Percentiles rank a stretch among this genome's conserved stretches.
Conservation (phyloP, 2,329 filamentous ascomycete species). For the Cladophialophora bantiana region DNA sequence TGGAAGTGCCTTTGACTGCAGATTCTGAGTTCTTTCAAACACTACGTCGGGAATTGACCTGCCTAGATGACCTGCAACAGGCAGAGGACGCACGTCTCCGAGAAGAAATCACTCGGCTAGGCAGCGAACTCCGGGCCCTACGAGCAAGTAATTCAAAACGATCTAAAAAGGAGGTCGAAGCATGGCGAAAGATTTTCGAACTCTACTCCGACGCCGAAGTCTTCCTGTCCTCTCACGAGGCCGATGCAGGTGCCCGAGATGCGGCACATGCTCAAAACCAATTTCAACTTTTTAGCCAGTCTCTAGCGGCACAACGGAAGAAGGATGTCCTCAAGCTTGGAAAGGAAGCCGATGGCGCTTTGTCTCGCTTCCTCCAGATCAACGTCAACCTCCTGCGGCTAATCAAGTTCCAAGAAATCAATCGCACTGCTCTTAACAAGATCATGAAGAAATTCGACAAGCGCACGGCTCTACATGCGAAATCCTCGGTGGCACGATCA, state of each 20-base stretch:
- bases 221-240: slow-evolving; percentile 81
- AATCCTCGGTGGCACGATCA: slow-evolving; percentile 47
- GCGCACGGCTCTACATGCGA: slow-evolving; percentile 75
- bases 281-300: slow-evolving; percentile 72
- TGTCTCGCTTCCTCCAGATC: slow-evolving; percentile 72
- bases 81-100: slow-evolving; percentile 70
- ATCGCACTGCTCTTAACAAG: slow-evolving; percentile 77
- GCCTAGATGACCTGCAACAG: slow-evolving; percentile 71
- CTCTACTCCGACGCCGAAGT: slow-evolving; percentile 79
- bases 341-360: slow-evolving; percentile 68
- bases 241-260: slow-evolving; percentile 71
- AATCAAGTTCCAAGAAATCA: slow-evolving; percentile 84
- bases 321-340: slow-evolving; percentile 70
- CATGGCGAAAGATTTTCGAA: slow-evolving; percentile 82
- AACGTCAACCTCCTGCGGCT: slow-evolving; percentile 80
- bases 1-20: slow-evolving; percentile 79
- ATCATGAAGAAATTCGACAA: slow-evolving; percentile 95
- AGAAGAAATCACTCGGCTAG: slow-evolving; percentile 68
- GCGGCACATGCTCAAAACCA: slow-evolving; percentile 71
- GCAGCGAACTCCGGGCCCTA: slow-evolving; percentile 66
- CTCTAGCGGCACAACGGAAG: slow-evolving; percentile 59
- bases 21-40: slow-evolving; percentile 82
- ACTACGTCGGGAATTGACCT: slow-evolving; percentile 73
- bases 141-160: slow-evolving; percentile 70
- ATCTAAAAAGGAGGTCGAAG: slow-evolving; percentile 69